phyloP scores from a whole-genome alignment of 169 alveolate genomes.

The Plasmodium berghei region DNA sequence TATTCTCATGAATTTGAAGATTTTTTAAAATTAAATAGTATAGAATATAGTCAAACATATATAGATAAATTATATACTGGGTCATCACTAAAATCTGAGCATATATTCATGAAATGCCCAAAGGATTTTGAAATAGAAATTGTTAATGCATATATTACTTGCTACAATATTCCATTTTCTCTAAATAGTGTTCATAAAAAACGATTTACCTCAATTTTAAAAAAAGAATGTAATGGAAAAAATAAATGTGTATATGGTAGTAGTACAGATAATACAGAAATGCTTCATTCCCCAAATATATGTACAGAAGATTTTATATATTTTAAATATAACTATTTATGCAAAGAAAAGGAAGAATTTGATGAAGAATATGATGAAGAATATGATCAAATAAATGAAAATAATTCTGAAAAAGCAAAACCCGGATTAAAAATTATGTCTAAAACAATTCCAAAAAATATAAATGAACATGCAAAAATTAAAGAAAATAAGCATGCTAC shows the following conservation, averaged over 20 bases:
- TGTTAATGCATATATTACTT: slow-evolving; percentile 26
- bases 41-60: neutral
- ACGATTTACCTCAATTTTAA: slow-evolving; percentile 12
- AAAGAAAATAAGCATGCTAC: neutral
- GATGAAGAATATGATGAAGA: neutral
- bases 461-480: neutral
- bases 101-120: slow-evolving; percentile 38
- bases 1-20: slow-evolving; percentile 9
- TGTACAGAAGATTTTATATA: slow-evolving; percentile 1
- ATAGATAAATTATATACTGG: slow-evolving; percentile 11
- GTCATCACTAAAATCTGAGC: slow-evolving; percentile 12
- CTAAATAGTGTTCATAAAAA: slow-evolving; percentile 11
- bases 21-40: slow-evolving; percentile 11
- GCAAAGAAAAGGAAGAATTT: neutral
- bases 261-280: neutral
- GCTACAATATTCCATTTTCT: slow-evolving; percentile 10
- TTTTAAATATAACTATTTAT: slow-evolving; percentile 36
- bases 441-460: neutral
- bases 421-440: neutral
- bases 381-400: neutral
- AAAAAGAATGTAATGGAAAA: slow-evolving; percentile 23
- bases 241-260: slow-evolving; percentile 23
- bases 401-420: neutral
- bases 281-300: neutral
- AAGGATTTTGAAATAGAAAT: slow-evolving; percentile 20